Conservation (phyloP, 2,329 filamentous ascomycete species). For the Ophiostoma piceae region DNA sequence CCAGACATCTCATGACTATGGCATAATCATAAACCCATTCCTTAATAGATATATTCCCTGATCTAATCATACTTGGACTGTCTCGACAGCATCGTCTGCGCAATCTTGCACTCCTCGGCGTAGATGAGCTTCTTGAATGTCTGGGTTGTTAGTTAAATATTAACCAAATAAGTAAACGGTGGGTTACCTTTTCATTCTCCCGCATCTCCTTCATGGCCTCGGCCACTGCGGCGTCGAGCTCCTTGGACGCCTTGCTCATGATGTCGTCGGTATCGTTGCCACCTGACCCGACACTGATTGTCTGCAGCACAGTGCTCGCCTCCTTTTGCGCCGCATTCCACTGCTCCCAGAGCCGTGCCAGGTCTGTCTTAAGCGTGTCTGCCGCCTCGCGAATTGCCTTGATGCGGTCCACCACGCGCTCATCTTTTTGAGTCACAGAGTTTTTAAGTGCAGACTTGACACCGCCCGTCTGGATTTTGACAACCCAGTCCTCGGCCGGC, state of each 20-base stretch:
- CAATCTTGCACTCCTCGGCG: slow-evolving; percentile 28
- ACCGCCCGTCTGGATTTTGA: slow-evolving; percentile 23
- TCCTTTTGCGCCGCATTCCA: slow-evolving; percentile 42
- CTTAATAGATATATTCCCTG: no score
- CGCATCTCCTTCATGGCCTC: slow-evolving; percentile 25
- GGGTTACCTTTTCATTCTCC: slow-evolving; percentile 27
- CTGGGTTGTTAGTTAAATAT: slow-evolving; percentile 13
- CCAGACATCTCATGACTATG: no score
- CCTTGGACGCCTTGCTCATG: slow-evolving; percentile 22
- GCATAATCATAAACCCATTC: no score
- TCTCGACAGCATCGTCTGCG: slow-evolving; percentile 26
- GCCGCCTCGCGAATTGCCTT: slow-evolving; percentile 19
- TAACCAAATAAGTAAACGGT: not conserved
- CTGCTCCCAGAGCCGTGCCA: slow-evolving; percentile 28
- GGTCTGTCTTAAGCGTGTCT: slow-evolving; percentile 23
- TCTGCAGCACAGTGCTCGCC: slow-evolving; percentile 32
- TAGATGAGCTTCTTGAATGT: slow-evolving; percentile 26
- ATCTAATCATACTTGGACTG: slow-evolving; percentile 27
- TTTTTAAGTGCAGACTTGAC: not conserved
- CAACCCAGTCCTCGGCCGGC: slow-evolving; percentile 22
- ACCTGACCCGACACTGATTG: not conserved
- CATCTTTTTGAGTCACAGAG: slow-evolving; percentile 19
- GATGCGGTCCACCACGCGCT: slow-evolving; percentile 24
- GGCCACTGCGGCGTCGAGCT: slow-evolving; percentile 19
- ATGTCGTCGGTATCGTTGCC: slow-evolving; percentile 14